Base-by-base conservation (phyloP, 371 early-diverging fungal genomes). In the Mucor ambiguus region DNA sequence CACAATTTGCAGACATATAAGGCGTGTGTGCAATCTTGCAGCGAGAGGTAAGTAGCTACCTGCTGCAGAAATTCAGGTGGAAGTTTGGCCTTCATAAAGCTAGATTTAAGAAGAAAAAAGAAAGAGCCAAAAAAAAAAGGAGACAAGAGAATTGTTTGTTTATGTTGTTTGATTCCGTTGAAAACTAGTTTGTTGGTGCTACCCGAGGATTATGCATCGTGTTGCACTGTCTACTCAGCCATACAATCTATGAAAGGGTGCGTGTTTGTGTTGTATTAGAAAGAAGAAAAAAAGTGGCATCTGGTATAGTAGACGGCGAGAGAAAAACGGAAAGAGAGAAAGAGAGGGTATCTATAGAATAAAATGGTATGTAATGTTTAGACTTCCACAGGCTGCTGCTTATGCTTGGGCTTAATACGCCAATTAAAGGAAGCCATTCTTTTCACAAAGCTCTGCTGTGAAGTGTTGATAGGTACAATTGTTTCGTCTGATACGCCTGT, bases 341-440 rank as follows among this genome's bases (percentile, higher is more conserved):
- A 54, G 38, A 43, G 58, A 32, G 63, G 63, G 63, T 61, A 61
- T 61, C 61, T 61, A 49, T 49, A 4, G 12, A 11, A 3, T 38
- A 37, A 41, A 16, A 35, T 18, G 24, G 8, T 46, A 20, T 46
- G 43, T 32, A 33, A 12, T 38, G 22, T 12, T 60, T 60, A 70
- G 58, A 58, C 52, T 57, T 64, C 72, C 30, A 68, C 66, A 44
- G 68, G 37, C 37, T 37, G 37, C 16, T 37, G 30, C 54, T 68
- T 72, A 26, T 60, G 48, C 32, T 68, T 62, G 22, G 68, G 46
- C 49, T 72, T 72, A 55, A 73, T 74, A 20, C 71, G 70, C 52
- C 74, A 73, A 38, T 69, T 72, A 59, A 80, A 61, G 2, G 78
- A 71, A 33, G 80, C 71, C 73, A 80, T 74, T 44, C 78, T 64